phyloP scores from a whole-genome alignment of 1,139 yeast genomes.

The Yamadazyma dendronema region DNA sequence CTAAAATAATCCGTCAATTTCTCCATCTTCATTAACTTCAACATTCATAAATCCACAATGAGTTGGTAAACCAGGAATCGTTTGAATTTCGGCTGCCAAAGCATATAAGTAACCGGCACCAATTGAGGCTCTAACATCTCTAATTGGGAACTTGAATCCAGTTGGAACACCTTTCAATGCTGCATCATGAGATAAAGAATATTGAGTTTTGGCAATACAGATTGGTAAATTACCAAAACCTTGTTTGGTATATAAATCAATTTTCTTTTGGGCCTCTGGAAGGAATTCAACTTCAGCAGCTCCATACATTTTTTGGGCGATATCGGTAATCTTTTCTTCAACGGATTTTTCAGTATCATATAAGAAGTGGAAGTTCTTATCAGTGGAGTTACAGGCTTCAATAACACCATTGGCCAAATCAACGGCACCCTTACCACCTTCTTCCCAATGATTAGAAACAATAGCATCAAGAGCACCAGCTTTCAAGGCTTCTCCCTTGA shows the following conservation, averaged over 20 bases:
- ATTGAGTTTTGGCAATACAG: slow-evolving; percentile 97
- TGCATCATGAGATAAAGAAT: slow-evolving; percentile 94
- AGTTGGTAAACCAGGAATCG: slow-evolving; percentile 96
- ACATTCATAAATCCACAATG: slow-evolving; percentile 97
- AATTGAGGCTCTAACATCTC: slow-evolving; percentile 90
- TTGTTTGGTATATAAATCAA: slow-evolving; percentile 80
- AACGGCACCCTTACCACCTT: slow-evolving; percentile 95
- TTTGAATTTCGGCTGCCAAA: slow-evolving; percentile 94
- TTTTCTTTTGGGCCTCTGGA: slow-evolving; percentile 81
- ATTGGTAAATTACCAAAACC: slow-evolving; percentile 92
- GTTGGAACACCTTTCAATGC: slow-evolving; percentile 91
- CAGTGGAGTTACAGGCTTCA: slow-evolving; percentile 57
- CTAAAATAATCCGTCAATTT: slow-evolving; percentile 90
- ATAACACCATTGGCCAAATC: slow-evolving; percentile 85
- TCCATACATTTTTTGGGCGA: slow-evolving; percentile 92
- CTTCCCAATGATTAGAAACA: slow-evolving; percentile 96
- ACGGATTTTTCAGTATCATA: slow-evolving; percentile 71
- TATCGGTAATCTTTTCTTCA: slow-evolving; percentile 77
- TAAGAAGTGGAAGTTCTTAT: slow-evolving; percentile 63
- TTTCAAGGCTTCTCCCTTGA: slow-evolving; percentile 76
- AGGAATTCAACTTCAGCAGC: slow-evolving; percentile 85
- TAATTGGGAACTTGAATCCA: slow-evolving; percentile 90
- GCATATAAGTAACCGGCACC: slow-evolving; percentile 98
- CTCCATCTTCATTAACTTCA: slow-evolving; percentile 90
- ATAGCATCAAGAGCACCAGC: slow-evolving; percentile 98